Conservation (phyloP, 148 eudicot genomes). For the Vaccinium myrtillus region DNA sequence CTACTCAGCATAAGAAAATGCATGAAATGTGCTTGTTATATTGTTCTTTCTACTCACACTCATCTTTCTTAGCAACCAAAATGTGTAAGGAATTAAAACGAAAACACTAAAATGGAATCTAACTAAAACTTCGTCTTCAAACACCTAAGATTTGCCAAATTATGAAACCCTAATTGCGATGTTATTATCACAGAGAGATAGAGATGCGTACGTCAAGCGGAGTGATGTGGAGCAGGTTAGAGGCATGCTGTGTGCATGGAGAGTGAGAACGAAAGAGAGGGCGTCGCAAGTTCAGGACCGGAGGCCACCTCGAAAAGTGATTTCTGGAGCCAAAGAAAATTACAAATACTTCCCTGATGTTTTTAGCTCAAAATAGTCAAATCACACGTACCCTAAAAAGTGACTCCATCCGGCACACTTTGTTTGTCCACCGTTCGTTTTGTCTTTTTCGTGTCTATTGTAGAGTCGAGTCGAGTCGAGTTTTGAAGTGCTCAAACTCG, state of each 20-base stretch:
- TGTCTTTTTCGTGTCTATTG: no score
- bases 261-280: not conserved
- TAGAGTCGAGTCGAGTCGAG: no score
- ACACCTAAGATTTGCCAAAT: slow-evolving; percentile 25
- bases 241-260: slow-evolving; percentile 1
- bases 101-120: not conserved
- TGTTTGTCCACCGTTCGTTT: no score
- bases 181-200: not conserved
- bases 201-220: slow-evolving; percentile 20
- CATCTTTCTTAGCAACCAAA: slow-evolving; percentile 3
- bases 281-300: not conserved
- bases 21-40: no score
- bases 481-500: no score
- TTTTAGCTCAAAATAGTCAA: no score
- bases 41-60: not conserved
- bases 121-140: not conserved
- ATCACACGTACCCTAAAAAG: no score
- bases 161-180: slow-evolving; percentile 47
- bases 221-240: slow-evolving; percentile 14
- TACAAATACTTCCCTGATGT: no score
- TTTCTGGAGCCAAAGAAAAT: no score
- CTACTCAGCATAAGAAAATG: not conserved
- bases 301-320: not conserved
- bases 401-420: no score
- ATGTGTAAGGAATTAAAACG: not conserved